Base-by-base conservation (phyloP, 148 eudicot species). In the Salicornia ramosissima region DNA sequence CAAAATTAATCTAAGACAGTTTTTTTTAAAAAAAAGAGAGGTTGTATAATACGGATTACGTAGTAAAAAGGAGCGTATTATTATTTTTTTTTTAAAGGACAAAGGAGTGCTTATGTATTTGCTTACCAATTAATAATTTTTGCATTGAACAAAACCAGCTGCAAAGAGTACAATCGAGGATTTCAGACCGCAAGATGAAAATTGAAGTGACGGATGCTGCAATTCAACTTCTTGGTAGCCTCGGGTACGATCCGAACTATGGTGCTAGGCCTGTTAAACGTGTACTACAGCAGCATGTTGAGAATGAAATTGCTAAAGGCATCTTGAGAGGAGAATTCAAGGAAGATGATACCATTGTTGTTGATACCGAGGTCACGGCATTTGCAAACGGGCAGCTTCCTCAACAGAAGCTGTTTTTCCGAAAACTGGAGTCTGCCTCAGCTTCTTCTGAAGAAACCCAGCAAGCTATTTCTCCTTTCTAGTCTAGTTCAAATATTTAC, bases 241-340 rank as follows among this genome's bases (percentile, higher is more conserved):
- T 94, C 0, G 98, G 98, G 18, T 94, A 90, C 60, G 98, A 94
- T 59, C 98, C 98, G 21, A 94, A 86, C 82, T 93, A 88, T 45
- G 98, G 98, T 65, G 98, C 98, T 7, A 79, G 98, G 79, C 98
- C 98, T 0, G 98, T 90, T 46, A 94, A 94, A 77, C 86, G 98
- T 29, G 97, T 94, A 40, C 88, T 90, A 51, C 98, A 93, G 68
- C 98, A 90, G 46, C 74, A 90, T 52, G 88, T 90, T 16, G 98
- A 93, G 66, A 93, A 93, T n/a, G 98, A 90, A 70, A 88, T 83
- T 22, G 98, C 98, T 8, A 94, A 86, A 83, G 97, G 96, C 21
- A 90, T 94, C 21, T 72, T 88, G 76, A 90, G 91, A 74, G 98
- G 98, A 34, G 96, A 90, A n/a, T 90, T 83, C 64, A 88, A 84